phyloP scores from a whole-genome alignment of 768 basidiomycete species.

The Podaxis sp. region DNA sequence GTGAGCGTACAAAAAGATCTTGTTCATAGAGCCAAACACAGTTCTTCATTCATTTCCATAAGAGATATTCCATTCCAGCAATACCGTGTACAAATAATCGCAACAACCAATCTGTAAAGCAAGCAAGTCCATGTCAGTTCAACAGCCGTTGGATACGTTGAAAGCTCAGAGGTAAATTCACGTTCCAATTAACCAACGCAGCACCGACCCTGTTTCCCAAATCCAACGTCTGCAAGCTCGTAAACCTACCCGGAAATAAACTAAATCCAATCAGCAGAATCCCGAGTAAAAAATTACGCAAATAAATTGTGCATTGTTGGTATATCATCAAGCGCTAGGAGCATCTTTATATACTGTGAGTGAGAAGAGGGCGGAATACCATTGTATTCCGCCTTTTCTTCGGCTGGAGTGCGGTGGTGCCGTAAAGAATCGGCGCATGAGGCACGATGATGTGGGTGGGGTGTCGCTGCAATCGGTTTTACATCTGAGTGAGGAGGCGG shows the following conservation, averaged over 20 bases:
- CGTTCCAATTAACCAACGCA: constrained; percentile 34
- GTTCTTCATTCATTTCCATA: constrained; percentile 60
- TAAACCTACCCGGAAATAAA: constrained; percentile 62
- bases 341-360: constrained; percentile 60
- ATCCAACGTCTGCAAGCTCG: constrained; percentile 39
- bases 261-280: constrained; percentile 62
- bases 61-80: constrained; percentile 52
- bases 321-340: constrained; percentile 59
- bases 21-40: constrained; percentile 60
- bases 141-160: not conserved
- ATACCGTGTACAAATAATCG: constrained; percentile 54
- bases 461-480: not conserved
- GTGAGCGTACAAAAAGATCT: constrained; percentile 51
- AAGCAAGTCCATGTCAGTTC: not conserved
- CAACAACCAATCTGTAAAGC: constrained; percentile 47
- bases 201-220: constrained; percentile 29
- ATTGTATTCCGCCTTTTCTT: constrained; percentile 13
- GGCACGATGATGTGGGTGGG: not conserved
- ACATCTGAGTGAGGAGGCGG: not conserved
- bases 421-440: constrained; percentile 1
- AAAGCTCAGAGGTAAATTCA: constrained; percentile 40
- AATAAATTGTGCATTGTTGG: constrained; percentile 47
- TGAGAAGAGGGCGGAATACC: constrained; percentile 7
- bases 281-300: constrained; percentile 62
- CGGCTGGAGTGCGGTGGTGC: not conserved